A percentile compares a stretch with the other conserved stretches of the same genome.
Conservation (phyloP, 106 monocot species). For the Chionographis japonica region DNA sequence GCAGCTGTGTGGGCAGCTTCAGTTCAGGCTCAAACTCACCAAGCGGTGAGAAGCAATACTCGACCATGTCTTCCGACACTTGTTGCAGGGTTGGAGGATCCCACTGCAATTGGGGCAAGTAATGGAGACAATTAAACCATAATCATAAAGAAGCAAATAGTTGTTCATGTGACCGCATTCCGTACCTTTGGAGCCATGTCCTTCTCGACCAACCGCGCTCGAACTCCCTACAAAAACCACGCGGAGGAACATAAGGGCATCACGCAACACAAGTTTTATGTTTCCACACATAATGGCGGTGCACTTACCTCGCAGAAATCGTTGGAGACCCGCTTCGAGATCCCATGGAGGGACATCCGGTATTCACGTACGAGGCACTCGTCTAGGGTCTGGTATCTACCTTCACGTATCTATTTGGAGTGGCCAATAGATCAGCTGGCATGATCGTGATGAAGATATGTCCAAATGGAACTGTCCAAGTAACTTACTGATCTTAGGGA, state of each 20-base stretch:
- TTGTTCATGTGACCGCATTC: background rate
- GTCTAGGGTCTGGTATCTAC: constrained; percentile 88
- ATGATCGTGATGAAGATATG: background rate
- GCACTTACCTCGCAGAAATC: constrained; percentile 77
- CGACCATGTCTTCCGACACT: constrained; percentile 83
- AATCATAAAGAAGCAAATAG: background rate
- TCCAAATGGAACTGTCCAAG: background rate
- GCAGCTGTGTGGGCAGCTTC: constrained; percentile 66
- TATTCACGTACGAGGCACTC: constrained; percentile 91
- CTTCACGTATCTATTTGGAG: constrained; percentile 72
- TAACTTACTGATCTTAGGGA: constrained; percentile 79
- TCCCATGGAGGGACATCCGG: constrained; percentile 80
- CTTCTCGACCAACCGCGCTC: constrained; percentile 74
- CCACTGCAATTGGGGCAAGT: constrained; percentile 53
- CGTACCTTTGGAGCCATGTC: constrained; percentile 84
- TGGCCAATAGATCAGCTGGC: background rate
- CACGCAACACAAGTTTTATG: background rate
- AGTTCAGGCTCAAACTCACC: constrained; percentile 75
- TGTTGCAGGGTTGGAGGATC: constrained; percentile 72
- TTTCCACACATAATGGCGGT: background rate
- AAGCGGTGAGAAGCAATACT: constrained; percentile 67
- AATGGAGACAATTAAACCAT: background rate
- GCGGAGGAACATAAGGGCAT: background rate
- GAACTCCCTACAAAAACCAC: constrained; percentile 55
- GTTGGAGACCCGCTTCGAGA: constrained; percentile 51